Percentiles rank a stretch among this genome's conserved stretches.
Evolutionary conservation across 441 rosid genomes (phyloP).

Genomic region (Syzygium syzygioides): DNA sequence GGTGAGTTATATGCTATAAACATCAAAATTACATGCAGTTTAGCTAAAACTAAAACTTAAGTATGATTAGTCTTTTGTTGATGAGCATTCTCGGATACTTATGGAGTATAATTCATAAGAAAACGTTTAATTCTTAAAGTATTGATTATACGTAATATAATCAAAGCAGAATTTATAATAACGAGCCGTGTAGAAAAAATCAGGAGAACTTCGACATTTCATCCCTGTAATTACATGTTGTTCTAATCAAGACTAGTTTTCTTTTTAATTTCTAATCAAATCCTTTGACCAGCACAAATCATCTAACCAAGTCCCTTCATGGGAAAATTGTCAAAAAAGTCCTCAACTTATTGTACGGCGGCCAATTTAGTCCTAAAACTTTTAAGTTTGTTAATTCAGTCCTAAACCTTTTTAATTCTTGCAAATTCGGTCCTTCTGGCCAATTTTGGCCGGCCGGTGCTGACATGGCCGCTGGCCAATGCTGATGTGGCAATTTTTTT

Average conservation of each 20-base stretch:
- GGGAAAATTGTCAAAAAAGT: too few species aligned
- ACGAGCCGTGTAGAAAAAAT: accelerated
- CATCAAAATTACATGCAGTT: neutral
- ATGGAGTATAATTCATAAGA: neutral
- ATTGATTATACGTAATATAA: neutral
- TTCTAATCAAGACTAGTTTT: neutral
- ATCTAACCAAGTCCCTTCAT: neutral
- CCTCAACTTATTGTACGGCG: too few species aligned
- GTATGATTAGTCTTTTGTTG: neutral
- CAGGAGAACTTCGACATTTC: neutral
- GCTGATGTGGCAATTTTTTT: too few species aligned
- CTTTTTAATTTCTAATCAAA: neutral
- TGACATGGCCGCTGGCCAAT: too few species aligned
- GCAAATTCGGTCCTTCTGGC: too few species aligned
- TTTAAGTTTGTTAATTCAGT: too few species aligned
- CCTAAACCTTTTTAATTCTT: too few species aligned
- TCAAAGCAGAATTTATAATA: neutral
- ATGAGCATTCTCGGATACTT: neutral
- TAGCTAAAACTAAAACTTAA: neutral
- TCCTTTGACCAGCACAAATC: neutral
- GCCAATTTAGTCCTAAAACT: too few species aligned
- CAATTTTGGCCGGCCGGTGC: too few species aligned
- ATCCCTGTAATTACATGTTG: neutral
- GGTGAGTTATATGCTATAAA: neutral
- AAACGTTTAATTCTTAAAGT: neutral